These are phyloP conservation scores for Pythium chondricola DNA, from an alignment of 352 stramenopile genomes.

Conservation along the genomic window DNA sequence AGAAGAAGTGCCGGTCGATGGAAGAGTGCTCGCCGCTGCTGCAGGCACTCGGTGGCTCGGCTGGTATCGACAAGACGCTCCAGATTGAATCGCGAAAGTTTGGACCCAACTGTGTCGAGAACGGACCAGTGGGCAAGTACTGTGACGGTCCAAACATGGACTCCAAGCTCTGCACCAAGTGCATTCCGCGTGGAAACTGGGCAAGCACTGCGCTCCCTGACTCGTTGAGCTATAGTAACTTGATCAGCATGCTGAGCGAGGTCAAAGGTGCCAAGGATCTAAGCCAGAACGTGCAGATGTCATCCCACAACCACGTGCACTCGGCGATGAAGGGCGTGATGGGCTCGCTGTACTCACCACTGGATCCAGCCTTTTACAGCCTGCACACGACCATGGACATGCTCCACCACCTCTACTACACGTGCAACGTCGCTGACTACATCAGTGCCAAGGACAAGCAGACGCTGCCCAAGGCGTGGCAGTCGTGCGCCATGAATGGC, in stretches of 20 bases:
- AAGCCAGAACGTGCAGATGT: slow-evolving; percentile 8
- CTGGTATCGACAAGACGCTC: slow-evolving; percentile 4
- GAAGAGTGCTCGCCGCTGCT: slow-evolving; percentile 7
- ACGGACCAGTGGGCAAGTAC: slow-evolving; percentile 11
- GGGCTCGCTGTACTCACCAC: slow-evolving; percentile 5
- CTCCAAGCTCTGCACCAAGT: neutral
- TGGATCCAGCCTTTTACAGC: slow-evolving; percentile 9
- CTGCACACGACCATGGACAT: slow-evolving; percentile 11
- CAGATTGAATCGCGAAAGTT: slow-evolving; percentile 13
- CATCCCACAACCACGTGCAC: slow-evolving; percentile 8
- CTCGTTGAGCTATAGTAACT: slow-evolving; percentile 7
- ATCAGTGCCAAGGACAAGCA: slow-evolving; percentile 1
- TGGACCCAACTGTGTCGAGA: slow-evolving; percentile 8
- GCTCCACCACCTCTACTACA: slow-evolving; percentile 11
- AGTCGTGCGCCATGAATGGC: neutral
- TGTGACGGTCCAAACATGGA: slow-evolving; percentile 10
- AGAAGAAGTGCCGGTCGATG: slow-evolving; percentile 6
- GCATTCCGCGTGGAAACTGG: slow-evolving; percentile 10
- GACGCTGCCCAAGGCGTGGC: slow-evolving; percentile 5
- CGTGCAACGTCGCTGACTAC: slow-evolving; percentile 5
- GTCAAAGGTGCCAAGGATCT: slow-evolving; percentile 6
- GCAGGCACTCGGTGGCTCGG: slow-evolving; percentile 4
- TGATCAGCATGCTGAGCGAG: slow-evolving; percentile 1
- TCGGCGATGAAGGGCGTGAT: slow-evolving; percentile 8
- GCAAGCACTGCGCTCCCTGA: slow-evolving; percentile 3